Base-by-base conservation (phyloP, 2,329 filamentous ascomycete species). In the Cryphonectria naterciae region DNA sequence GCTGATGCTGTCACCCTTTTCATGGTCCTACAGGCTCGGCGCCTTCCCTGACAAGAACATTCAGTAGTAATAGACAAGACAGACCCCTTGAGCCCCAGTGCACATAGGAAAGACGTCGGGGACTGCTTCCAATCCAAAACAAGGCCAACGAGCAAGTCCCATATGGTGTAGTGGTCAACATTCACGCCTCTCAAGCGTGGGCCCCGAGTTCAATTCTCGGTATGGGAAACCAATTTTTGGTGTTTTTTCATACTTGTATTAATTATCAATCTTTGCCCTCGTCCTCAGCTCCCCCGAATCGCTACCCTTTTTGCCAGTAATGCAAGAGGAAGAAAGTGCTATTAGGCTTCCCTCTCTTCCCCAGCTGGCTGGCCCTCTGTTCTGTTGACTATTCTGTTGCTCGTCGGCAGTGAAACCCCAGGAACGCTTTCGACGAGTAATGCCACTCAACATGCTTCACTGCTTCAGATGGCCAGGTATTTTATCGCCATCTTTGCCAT, bases 171-270 rank as follows among this genome's bases (percentile, higher is more conserved):
- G 39, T 19, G 52, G 65, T 67, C 54, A 58, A 67, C 52, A 58
- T 67, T 67, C 52, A 58, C 35, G 65, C 37, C 35, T 67, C 65
- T 67, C 65, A 67, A 67, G 37, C 65, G 35, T 67, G 65, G 7
- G 65, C 65, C 25, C 64, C 64, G 64, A 56, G 64, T 66, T 66
- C 64, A 39, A 66, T 39, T 67, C 52, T 67, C 52, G 35, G 52
- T 67, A 39, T 39, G 58, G 68, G 68, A 6, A 69, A 52, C 28
- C 62, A 46, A 10, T 22, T 69, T 56, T 64, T 66, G 64, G 46
- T 41, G 32, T 66, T 66, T 46, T 67, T 69, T 15, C 10, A 39
- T 32, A 11, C 52, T 17, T 7, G 6, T 17, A 4, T n/a, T 25
- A 8, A n/a, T 7, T 10, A 11, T 19, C 19, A 10, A 10, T 5